These are phyloP conservation scores for Neofusicoccum kwambonambiense DNA, from an alignment of 2,329 filamentous ascomycete genomes.

Conservation along the genomic window DNA sequence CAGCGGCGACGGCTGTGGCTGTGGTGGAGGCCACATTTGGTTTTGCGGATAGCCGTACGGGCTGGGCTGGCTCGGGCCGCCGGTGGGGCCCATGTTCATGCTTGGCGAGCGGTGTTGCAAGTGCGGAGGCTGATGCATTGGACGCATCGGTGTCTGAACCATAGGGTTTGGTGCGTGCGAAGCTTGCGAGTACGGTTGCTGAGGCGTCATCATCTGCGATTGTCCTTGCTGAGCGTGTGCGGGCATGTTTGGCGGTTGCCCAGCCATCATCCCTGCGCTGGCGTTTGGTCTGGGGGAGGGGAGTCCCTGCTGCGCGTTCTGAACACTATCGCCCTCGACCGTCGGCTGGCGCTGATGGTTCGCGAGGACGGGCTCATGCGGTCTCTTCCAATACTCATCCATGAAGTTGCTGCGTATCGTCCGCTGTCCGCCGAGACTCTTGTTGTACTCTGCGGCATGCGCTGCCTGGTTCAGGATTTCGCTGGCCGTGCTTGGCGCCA, in stretches of 20 bases:
- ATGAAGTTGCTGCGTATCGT: slow-evolving; percentile 76
- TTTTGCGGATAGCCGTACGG: slow-evolving; percentile 46
- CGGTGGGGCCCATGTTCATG: slow-evolving; percentile 41
- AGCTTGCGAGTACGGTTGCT: slow-evolving; percentile 61
- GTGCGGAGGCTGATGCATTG: slow-evolving; percentile 63
- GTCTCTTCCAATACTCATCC: slow-evolving; percentile 76
- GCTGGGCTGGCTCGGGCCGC: slow-evolving; percentile 42
- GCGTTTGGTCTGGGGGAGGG: slow-evolving; percentile 58
- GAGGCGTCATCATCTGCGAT: slow-evolving; percentile 61
- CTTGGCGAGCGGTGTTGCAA: slow-evolving; percentile 67
- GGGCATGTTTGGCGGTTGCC: slow-evolving; percentile 59
- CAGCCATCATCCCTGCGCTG: slow-evolving; percentile 54
- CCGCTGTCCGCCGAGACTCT: slow-evolving; percentile 76
- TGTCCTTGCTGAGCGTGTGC: slow-evolving; percentile 59
- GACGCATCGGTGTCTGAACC: slow-evolving; percentile 70
- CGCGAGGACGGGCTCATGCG: slow-evolving; percentile 72
- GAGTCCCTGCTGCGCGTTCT: slow-evolving; percentile 44
- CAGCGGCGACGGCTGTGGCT: slow-evolving; percentile 49
- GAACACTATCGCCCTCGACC: slow-evolving; percentile 37
- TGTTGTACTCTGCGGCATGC: slow-evolving; percentile 88
- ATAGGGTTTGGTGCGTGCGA: slow-evolving; percentile 59
- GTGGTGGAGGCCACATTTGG: slow-evolving; percentile 51
- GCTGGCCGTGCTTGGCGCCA: slow-evolving; percentile 68
- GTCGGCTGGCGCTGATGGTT: slow-evolving; percentile 41
- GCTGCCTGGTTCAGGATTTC: slow-evolving; percentile 85